Percentiles rank a stretch among this genome's conserved stretches.
phyloP scores from a whole-genome alignment of 148 eudicot genomes.

The Fagopyrum esculentum region DNA sequence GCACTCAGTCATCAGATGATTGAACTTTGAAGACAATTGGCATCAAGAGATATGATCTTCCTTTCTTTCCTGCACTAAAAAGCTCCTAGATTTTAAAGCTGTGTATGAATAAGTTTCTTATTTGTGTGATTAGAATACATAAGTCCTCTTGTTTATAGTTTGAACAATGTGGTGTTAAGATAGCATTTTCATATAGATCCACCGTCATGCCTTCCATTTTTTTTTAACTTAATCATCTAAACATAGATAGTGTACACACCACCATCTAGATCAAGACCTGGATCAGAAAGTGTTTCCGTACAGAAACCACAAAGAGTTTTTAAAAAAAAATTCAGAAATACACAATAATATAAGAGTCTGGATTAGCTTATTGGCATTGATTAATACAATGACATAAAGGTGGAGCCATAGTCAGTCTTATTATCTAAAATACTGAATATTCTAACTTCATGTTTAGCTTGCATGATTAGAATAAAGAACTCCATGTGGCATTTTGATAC shows the following conservation, averaged over 20 bases:
- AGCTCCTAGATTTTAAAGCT: not conserved
- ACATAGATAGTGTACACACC: not conserved
- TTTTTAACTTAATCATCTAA: not conserved
- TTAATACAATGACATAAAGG: not conserved
- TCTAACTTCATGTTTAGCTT: constrained; percentile 25
- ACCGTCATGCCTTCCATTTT: too few species aligned
- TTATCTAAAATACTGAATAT: constrained; percentile 29
- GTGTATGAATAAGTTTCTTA: not conserved
- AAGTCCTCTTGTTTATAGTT: too few species aligned
- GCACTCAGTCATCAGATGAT: too few species aligned
- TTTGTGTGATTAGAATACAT: not conserved
- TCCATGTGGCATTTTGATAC: constrained; percentile 22
- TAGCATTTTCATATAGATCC: too few species aligned
- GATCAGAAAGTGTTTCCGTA: not conserved
- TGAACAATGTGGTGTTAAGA: too few species aligned
- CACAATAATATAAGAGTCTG: not conserved
- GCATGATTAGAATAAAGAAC: too few species aligned
- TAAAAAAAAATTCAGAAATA: not conserved
- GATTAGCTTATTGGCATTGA: not conserved
- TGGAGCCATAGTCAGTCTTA: not conserved
- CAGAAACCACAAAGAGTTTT: not conserved
- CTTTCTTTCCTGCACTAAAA: not conserved
- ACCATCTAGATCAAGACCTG: not conserved
- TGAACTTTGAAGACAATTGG: too few species aligned
- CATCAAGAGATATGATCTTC: too few species aligned